Percentiles rank a stretch among this genome's conserved stretches.
phyloP scores from a whole-genome alignment of 352 stramenopile species.

The Phytophthora nicotianae region DNA sequence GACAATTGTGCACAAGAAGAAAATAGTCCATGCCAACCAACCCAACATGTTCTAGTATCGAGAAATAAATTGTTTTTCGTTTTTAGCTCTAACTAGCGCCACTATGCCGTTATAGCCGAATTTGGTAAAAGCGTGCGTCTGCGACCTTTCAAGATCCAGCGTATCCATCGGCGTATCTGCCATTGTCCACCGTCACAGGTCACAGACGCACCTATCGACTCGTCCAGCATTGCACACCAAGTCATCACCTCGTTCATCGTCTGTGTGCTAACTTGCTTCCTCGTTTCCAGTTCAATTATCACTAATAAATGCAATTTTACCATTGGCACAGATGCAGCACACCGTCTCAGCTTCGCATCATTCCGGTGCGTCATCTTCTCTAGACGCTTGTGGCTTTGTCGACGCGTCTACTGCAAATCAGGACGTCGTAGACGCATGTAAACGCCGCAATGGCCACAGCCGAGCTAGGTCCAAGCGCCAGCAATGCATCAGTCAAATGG shows the following conservation, averaged over 20 bases:
- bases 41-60: conserved; percentile 1
- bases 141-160: conserved; percentile 28
- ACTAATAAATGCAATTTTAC: conserved; percentile 1
- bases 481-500: conserved; percentile 4
- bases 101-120: neutral
- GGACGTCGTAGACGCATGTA: conserved; percentile 18
- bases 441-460: conserved; percentile 6
- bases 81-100: neutral
- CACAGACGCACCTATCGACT: neutral
- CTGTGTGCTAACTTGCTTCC: neutral
- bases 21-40: neutral
- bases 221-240: conserved; percentile 16
- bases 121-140: neutral
- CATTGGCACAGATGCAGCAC: conserved; percentile 17
- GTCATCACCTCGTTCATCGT: neutral
- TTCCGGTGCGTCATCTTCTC: conserved; percentile 2
- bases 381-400: conserved; percentile 22
- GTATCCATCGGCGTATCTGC: conserved; percentile 17
- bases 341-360: neutral
- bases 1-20: neutral
- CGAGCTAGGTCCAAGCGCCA: conserved; percentile 16
- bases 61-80: neutral
- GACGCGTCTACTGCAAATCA: conserved; percentile 12
- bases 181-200: conserved; percentile 2
- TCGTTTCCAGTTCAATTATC: conserved; percentile 1